Evolutionary conservation across 768 basidiomycete genomes (phyloP).

Genomic region (Dendrothele bispora): DNA sequence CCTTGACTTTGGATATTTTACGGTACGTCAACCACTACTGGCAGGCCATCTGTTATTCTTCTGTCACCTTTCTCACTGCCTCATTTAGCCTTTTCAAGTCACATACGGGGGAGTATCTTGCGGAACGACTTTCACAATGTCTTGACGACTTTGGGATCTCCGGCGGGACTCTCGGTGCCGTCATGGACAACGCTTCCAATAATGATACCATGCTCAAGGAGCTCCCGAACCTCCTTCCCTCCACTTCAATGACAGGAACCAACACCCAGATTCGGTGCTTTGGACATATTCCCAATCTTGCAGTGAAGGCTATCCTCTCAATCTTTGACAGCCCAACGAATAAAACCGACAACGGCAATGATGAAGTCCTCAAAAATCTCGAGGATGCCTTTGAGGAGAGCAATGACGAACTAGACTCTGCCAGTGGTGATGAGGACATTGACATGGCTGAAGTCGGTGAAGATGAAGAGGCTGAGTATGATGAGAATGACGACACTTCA

Average conservation of each 20-base stretch:
- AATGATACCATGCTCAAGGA: not conserved
- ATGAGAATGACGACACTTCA: too few relatives aligned
- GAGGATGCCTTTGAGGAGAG: not conserved
- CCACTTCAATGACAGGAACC: not conserved
- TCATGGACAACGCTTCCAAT: conserved; percentile 1
- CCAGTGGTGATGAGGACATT: not conserved
- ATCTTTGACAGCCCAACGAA: not conserved
- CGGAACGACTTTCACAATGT: not conserved
- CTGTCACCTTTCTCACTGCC: not conserved
- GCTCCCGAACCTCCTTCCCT: not conserved
- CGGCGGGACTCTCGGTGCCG: not conserved
- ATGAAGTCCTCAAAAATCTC: not conserved
- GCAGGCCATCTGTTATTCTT: too few relatives aligned
- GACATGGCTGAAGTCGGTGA: too few relatives aligned
- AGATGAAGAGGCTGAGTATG: too few relatives aligned
- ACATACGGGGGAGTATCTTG: not conserved
- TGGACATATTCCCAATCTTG: not conserved
- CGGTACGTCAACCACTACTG: not conserved
- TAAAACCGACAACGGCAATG: not conserved
- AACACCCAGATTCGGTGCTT: not conserved
- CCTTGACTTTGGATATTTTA: not conserved
- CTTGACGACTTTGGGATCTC: not conserved
- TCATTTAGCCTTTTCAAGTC: not conserved
- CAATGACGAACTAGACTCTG: not conserved
- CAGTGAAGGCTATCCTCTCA: not conserved